Percentiles rank a stretch among this genome's conserved stretches.
phyloP scores from a whole-genome alignment of 2,329 filamentous ascomycete genomes.

The Penicillium sp. region DNA sequence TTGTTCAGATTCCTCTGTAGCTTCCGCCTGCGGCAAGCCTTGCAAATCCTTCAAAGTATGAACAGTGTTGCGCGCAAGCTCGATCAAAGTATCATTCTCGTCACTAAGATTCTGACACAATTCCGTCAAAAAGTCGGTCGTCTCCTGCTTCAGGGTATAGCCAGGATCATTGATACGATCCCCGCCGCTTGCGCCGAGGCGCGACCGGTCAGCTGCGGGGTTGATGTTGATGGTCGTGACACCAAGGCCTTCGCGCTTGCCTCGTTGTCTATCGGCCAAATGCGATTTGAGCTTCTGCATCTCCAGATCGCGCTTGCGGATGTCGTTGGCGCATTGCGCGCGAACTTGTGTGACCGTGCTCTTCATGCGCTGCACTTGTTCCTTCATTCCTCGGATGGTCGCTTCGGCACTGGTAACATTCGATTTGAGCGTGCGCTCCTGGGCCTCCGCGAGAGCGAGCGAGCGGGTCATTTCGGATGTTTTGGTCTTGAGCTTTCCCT shows the following conservation, averaged over 20 bases:
- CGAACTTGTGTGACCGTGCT: slow-evolving; percentile 79
- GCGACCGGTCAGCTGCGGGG: slow-evolving; percentile 39
- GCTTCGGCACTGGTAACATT: slow-evolving; percentile 75
- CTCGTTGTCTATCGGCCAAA: slow-evolving; percentile 68
- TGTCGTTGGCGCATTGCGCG: slow-evolving; percentile 83
- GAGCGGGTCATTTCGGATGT: slow-evolving; percentile 60
- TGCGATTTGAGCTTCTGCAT: slow-evolving; percentile 88
- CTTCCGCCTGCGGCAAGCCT: slow-evolving; percentile 45
- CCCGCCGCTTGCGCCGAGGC: slow-evolving; percentile 33
- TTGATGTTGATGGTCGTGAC: slow-evolving; percentile 53
- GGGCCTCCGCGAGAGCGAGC: slow-evolving; percentile 64
- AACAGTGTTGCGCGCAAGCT: slow-evolving; percentile 70
- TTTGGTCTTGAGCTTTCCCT: slow-evolving; percentile 58
- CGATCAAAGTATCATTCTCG: slow-evolving; percentile 83
- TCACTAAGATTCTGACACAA: slow-evolving; percentile 81
- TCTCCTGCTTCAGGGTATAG: slow-evolving; percentile 79
- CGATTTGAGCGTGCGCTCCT: slow-evolving; percentile 68
- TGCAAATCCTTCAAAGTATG: slow-evolving; percentile 66
- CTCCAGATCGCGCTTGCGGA: slow-evolving; percentile 86
- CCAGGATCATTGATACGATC: slow-evolving; percentile 55
- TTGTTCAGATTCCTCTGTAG: slow-evolving; percentile 32
- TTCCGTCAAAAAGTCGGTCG: slow-evolving; percentile 85
- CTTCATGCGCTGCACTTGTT: slow-evolving; percentile 80
- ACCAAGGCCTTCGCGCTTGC: slow-evolving; percentile 56
- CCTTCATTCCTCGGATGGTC: slow-evolving; percentile 74